phyloP scores from a whole-genome alignment of 1,284 basidiomycete genomes.

The Cerrena zonata region DNA sequence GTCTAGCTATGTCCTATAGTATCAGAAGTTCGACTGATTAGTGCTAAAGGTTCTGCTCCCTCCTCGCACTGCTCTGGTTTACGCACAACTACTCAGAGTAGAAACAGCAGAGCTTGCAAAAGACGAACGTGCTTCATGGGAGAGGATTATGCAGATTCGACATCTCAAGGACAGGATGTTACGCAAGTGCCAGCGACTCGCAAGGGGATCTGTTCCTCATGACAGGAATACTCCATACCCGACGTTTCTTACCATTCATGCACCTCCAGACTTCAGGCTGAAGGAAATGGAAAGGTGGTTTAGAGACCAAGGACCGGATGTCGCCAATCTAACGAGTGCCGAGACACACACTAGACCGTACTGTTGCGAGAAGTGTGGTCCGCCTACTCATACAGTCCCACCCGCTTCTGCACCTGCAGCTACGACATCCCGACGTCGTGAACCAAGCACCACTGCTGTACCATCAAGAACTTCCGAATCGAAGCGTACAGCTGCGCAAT shows the following conservation, averaged over 20 bases:
- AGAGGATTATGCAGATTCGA: constrained; percentile 63
- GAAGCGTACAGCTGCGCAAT: no score
- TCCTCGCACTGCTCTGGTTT: constrained; percentile 64
- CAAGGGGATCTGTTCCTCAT: constrained; percentile 33
- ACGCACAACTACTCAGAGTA: constrained; percentile 55
- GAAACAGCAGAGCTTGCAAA: constrained; percentile 56
- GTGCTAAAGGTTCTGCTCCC: constrained; percentile 55
- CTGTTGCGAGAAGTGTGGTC: constrained; percentile 24
- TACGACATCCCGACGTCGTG: neutral
- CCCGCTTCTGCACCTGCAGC: constrained; percentile 2
- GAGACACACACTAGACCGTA: constrained; percentile 13
- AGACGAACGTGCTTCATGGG: constrained; percentile 51
- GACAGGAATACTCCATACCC: constrained; percentile 33
- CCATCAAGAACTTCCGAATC: no score
- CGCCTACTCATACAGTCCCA: constrained; percentile 2
- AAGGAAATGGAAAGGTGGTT: constrained; percentile 77
- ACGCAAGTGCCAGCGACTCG: constrained; percentile 62
- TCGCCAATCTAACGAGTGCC: constrained; percentile 14
- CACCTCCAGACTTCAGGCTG: constrained; percentile 63
- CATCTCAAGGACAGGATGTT: constrained; percentile 75
- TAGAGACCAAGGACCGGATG: constrained; percentile 32
- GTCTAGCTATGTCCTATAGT: constrained; percentile 9
- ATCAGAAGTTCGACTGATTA: neutral
- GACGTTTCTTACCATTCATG: constrained; percentile 57
- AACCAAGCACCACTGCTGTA: no score